Conservation (phyloP, 192 early-diverging fungal species). For the Podila epicladia region DNA sequence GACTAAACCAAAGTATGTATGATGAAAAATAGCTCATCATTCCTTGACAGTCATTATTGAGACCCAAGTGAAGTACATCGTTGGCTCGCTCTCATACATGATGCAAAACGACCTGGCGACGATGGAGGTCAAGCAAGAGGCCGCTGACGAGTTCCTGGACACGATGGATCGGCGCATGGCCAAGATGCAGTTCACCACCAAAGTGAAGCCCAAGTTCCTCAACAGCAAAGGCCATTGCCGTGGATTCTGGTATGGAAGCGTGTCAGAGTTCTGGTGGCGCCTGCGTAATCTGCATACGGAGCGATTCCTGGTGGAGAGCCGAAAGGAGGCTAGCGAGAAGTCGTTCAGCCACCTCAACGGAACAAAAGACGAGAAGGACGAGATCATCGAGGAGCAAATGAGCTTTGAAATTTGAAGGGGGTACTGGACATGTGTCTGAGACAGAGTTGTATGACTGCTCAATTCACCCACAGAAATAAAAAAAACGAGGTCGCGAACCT, state of each 20-base stretch:
- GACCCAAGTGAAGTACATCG: slow-evolving; percentile 33
- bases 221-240: slow-evolving; percentile 34
- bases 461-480: no score
- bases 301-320: neutral
- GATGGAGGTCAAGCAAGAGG: slow-evolving; percentile 37
- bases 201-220: slow-evolving; percentile 23
- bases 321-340: neutral
- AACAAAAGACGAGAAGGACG: no score
- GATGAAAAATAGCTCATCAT: slow-evolving; percentile 15
- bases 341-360: neutral
- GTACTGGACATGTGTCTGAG: no score
- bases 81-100: slow-evolving; percentile 34
- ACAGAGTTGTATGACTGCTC: no score
- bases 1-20: neutral
- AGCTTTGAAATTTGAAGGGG: no score
- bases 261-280: slow-evolving; percentile 44
- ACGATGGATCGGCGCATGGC: slow-evolving; percentile 20
- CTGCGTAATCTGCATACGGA: slow-evolving; percentile 22
- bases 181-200: slow-evolving; percentile 23
- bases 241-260: slow-evolving; percentile 40
- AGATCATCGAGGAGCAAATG: no score
- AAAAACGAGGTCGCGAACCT: no score
- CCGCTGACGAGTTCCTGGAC: slow-evolving; percentile 29
- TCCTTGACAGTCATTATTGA: slow-evolving; percentile 23
- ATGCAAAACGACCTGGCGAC: slow-evolving; percentile 36